Percentiles rank a stretch among this genome's conserved stretches.
Evolutionary conservation across 352 stramenopile species (phyloP).

Genomic region (Pythium monospermum): DNA sequence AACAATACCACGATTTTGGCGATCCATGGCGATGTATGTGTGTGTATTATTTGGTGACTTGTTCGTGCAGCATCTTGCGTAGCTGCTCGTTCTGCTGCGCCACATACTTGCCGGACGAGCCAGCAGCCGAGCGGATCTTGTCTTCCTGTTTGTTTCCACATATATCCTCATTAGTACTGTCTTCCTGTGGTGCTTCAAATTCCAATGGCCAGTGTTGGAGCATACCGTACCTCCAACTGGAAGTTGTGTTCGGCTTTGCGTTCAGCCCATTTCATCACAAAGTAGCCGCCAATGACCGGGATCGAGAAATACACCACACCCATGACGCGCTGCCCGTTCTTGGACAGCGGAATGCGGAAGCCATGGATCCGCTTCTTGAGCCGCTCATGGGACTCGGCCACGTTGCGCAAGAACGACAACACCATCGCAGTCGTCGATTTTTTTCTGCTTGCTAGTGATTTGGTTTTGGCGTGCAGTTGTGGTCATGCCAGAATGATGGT

Average conservation of each 20-base stretch:
- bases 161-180: conserved; percentile 2
- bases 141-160: conserved; percentile 33
- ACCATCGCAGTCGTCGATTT: no score
- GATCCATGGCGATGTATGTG: no score
- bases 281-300: conserved; percentile 86
- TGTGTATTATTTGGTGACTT: conserved; percentile 9
- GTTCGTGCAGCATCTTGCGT: conserved; percentile 21
- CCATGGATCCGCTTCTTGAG: conserved; percentile 91
- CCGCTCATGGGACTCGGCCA: conserved; percentile 76
- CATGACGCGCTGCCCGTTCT: conserved; percentile 82
- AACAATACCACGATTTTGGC: no score
- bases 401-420: conserved; percentile 75
- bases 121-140: conserved; percentile 55
- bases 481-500: conserved; percentile 6
- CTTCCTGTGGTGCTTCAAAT: no score
- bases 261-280: conserved; percentile 90
- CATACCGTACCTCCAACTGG: conserved; percentile 56
- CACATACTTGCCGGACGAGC: conserved; percentile 39
- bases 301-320: conserved; percentile 88
- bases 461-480: not conserved
- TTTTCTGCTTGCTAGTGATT: not conserved
- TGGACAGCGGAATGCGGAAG: conserved; percentile 87
- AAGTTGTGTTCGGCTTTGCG: conserved; percentile 69
- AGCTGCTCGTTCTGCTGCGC: conserved; percentile 70
- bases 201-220: no score